Conservation (phyloP, 148 eudicot species). For the Drosera capensis region DNA sequence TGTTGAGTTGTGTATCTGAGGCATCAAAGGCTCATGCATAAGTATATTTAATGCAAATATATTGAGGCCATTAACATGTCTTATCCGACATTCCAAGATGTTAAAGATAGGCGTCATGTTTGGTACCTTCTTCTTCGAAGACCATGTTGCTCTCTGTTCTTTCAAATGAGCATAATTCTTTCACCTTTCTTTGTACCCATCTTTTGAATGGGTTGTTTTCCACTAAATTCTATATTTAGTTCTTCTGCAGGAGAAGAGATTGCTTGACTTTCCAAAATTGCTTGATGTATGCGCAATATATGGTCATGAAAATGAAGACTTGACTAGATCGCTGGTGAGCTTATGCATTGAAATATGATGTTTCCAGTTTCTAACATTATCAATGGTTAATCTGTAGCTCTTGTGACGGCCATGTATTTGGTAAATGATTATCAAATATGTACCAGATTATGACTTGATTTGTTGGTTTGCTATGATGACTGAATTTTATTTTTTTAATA, state of each 20-base stretch:
- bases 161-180: neutral
- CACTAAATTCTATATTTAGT: conserved; percentile 45
- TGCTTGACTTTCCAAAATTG: conserved; percentile 80
- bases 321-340: conserved; percentile 63
- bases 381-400: conserved; percentile 2
- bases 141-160: neutral
- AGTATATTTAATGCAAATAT: too few relatives aligned
- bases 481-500: too few relatives aligned
- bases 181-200: neutral
- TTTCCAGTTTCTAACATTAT: neutral
- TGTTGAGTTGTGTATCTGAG: too few relatives aligned
- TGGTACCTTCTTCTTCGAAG: too few relatives aligned
- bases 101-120: too few relatives aligned
- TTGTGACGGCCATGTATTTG: neutral
- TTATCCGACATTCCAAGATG: too few relatives aligned
- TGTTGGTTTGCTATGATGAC: neutral
- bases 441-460: too few relatives aligned
- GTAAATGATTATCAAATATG: neutral
- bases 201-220: conserved; percentile 12
- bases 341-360: neutral
- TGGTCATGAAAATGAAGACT: conserved; percentile 79
- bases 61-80: too few relatives aligned
- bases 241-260: conserved; percentile 86
- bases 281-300: conserved; percentile 86
- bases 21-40: too few relatives aligned